Percentiles rank a stretch among this genome's conserved stretches.
Conservation (phyloP, 352 stramenopile species). For the Saprolegnia parasitica region DNA sequence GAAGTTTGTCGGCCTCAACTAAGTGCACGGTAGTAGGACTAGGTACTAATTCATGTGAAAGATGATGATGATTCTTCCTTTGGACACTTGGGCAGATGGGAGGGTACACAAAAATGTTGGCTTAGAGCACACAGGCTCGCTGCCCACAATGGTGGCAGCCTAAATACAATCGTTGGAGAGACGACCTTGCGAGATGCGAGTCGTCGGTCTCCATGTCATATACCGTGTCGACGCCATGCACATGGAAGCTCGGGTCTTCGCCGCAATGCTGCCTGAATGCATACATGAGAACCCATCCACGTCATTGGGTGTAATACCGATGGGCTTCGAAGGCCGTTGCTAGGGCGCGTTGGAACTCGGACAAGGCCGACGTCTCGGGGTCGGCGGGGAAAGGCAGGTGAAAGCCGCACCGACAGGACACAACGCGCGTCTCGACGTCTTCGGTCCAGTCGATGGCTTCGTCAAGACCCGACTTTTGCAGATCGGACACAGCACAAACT, state of each 20-base stretch:
- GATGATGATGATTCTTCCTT: too few species aligned
- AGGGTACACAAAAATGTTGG: not conserved
- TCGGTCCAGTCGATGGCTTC: not conserved
- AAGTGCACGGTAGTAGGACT: conserved; percentile 2
- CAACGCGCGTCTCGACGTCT: not conserved
- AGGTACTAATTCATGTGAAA: too few species aligned
- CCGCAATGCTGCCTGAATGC: not conserved
- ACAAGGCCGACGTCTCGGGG: not conserved
- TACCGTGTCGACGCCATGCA: not conserved
- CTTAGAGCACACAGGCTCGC: conserved; percentile 12
- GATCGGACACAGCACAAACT: conserved; percentile 23
- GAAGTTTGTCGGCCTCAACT: conserved; percentile 31
- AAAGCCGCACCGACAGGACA: conserved; percentile 17
- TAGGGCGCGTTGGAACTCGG: conserved; percentile 8
- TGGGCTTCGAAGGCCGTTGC: conserved; percentile 17
- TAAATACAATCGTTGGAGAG: not conserved
- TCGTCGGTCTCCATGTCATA: too few species aligned
- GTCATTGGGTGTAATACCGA: conserved; percentile 9
- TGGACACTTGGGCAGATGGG: too few species aligned
- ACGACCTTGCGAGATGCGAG: too few species aligned
- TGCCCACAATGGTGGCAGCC: conserved; percentile 15
- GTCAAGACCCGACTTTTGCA: conserved; percentile 23
- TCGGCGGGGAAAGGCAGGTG: not conserved
- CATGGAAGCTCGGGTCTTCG: conserved; percentile 23
- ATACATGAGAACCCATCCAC: not conserved